Conservation (phyloP, 2,329 filamentous ascomycete genomes). For the Chrysosporium keratinophilum region DNA sequence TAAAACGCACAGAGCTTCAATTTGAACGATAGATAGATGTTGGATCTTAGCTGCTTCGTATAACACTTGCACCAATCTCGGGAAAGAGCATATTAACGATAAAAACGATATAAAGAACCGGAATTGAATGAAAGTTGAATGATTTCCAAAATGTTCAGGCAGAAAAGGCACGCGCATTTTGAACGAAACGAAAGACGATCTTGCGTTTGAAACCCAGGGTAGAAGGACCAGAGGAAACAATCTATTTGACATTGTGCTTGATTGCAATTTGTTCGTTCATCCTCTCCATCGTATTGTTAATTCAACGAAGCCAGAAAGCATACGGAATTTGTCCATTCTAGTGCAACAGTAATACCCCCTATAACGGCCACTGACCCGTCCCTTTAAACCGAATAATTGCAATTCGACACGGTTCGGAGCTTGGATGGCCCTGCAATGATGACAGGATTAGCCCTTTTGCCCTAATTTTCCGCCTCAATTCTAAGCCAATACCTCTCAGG, state of each 20-base stretch:
- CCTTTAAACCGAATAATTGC: conserved; percentile 12
- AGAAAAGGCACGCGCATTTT: background rate
- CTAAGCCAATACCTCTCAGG: conserved; percentile 28
- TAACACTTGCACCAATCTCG: background rate
- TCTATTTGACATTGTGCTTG: background rate
- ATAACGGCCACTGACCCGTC: background rate
- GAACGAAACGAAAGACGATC: conserved; percentile 1
- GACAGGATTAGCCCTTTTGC: background rate
- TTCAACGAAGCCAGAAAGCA: conserved; percentile 3
- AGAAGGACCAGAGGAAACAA: conserved; percentile 1
- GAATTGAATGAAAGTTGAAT: conserved; percentile 1
- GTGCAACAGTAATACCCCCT: conserved; percentile 3
- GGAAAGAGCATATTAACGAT: background rate
- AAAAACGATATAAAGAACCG: background rate
- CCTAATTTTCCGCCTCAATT: background rate
- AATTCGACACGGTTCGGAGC: conserved; percentile 31
- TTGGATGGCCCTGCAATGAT: conserved; percentile 33
- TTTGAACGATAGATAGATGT: background rate
- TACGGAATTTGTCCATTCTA: conserved; percentile 4
- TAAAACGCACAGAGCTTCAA: background rate
- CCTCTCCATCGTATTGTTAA: background rate
- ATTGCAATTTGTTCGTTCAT: background rate
- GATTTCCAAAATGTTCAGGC: background rate
- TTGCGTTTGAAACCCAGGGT: background rate
- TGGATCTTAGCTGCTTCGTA: background rate